phyloP scores from a whole-genome alignment of 2,329 filamentous ascomycete genomes.

The Decorospora gaudefroyi region DNA sequence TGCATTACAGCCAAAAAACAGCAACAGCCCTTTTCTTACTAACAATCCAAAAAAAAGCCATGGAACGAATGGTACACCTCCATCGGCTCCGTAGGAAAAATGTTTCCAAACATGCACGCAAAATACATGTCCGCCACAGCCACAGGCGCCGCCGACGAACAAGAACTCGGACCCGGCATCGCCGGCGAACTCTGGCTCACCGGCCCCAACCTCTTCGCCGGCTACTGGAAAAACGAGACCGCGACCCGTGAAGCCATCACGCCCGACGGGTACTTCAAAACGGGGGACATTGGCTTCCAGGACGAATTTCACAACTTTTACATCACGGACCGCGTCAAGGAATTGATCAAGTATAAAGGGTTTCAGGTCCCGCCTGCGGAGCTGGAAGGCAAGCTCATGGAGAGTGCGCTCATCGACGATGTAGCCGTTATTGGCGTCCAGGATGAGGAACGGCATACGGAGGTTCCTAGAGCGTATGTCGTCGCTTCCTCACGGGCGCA shows the following conservation, averaged over 20 bases:
- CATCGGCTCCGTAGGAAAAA: slow-evolving; percentile 74
- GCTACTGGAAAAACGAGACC: slow-evolving; percentile 73
- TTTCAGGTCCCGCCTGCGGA: slow-evolving; percentile 40
- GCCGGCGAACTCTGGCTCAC: slow-evolving; percentile 66
- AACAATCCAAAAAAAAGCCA: slow-evolving; percentile 21
- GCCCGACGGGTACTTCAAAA: slow-evolving; percentile 64
- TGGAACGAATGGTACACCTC: slow-evolving; percentile 34
- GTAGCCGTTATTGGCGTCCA: slow-evolving; percentile 36
- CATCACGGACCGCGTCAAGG: slow-evolving; percentile 40
- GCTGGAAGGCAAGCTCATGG: slow-evolving; percentile 36
- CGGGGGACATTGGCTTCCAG: slow-evolving; percentile 37
- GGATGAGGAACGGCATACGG: slow-evolving; percentile 33
- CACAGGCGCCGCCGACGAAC: slow-evolving; percentile 56
- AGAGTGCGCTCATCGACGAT: slow-evolving; percentile 31
- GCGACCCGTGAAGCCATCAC: slow-evolving; percentile 72
- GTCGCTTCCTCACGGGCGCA: slow-evolving; percentile 23
- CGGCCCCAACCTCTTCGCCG: slow-evolving; percentile 78
- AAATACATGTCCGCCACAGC: too few relatives aligned
- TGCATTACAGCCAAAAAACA: too few relatives aligned
- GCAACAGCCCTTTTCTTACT: neutral
- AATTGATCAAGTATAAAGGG: slow-evolving; percentile 42
- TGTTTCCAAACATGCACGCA: slow-evolving; percentile 77
- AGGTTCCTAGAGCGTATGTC: slow-evolving; percentile 39
- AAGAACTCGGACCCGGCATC: slow-evolving; percentile 64
- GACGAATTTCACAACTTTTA: slow-evolving; percentile 36